Conservation (phyloP, 2,329 filamentous ascomycete species). For the Colletotrichum agaves region DNA sequence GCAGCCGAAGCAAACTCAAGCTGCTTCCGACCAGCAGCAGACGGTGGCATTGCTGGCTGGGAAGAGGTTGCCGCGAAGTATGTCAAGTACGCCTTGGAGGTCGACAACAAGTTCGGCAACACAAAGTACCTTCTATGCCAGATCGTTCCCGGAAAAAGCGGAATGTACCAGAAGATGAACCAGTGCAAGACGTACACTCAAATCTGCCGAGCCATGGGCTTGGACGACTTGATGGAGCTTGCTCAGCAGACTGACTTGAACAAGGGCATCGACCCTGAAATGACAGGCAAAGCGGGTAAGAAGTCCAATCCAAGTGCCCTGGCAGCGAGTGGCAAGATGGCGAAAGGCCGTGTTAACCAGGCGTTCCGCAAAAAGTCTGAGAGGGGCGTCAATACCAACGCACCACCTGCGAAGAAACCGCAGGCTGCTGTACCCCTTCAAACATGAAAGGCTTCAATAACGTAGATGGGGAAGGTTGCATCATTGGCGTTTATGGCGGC, state of each 20-base stretch:
- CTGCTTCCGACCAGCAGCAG: constrained; percentile 77
- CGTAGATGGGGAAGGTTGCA: constrained; percentile 8
- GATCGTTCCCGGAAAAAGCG: constrained; percentile 83
- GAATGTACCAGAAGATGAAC: constrained; percentile 70
- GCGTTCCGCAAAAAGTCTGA: constrained; percentile 46
- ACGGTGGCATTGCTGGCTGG: constrained; percentile 81
- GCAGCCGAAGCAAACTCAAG: constrained; percentile 91
- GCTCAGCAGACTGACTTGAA: constrained; percentile 74
- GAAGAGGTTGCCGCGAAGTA: constrained; percentile 81
- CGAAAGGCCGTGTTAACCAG: constrained; percentile 42
- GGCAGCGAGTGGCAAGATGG: constrained; percentile 60
- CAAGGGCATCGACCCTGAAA: constrained; percentile 68
- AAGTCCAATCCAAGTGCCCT: constrained; percentile 53
- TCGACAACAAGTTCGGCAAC: constrained; percentile 90
- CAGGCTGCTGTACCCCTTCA: constrained; percentile 40
- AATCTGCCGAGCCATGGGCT: constrained; percentile 71
- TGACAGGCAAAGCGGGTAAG: constrained; percentile 46
- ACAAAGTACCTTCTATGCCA: constrained; percentile 91
- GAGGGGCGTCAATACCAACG: constrained; percentile 39
- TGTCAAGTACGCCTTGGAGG: constrained; percentile 75
- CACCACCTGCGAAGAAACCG: constrained; percentile 34
- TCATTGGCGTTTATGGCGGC: constrained; percentile 32
- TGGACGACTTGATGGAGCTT: constrained; percentile 70
- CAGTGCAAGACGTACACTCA: constrained; percentile 77
- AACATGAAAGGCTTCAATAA: constrained; percentile 1